These are phyloP conservation scores for Mortierella alpina DNA, from an alignment of 192 early-diverging fungal species.

Conservation along the genomic window DNA sequence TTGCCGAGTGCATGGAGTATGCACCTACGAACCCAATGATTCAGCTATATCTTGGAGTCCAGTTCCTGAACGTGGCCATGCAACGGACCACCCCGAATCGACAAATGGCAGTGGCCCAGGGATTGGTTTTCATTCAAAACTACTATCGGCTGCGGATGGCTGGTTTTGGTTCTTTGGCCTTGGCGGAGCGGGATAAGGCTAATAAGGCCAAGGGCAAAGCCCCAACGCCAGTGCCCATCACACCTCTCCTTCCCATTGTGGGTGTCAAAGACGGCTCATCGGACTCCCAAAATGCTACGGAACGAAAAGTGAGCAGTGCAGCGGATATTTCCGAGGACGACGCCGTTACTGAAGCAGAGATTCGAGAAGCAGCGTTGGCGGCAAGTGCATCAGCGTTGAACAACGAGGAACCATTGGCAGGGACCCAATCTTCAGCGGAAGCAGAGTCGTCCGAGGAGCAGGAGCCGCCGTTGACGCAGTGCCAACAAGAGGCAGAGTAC, in stretches of 20 bases:
- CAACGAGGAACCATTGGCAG: not conserved
- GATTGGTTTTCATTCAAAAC: slow-evolving; percentile 30
- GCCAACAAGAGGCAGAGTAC: slow-evolving; percentile 76
- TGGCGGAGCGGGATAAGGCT: slow-evolving; percentile 13
- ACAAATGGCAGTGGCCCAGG: slow-evolving; percentile 73
- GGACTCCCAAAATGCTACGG: not conserved
- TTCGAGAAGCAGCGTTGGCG: too few relatives aligned
- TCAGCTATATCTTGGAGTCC: slow-evolving; percentile 70
- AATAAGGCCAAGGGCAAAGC: slow-evolving; percentile 9
- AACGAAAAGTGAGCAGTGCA: slow-evolving; percentile 4
- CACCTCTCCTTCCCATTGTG: slow-evolving; percentile 5
- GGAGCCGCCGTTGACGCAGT: slow-evolving; percentile 7
- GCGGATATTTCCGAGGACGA: slow-evolving; percentile 6
- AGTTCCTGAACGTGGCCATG: slow-evolving; percentile 73
- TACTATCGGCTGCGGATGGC: slow-evolving; percentile 33
- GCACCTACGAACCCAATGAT: slow-evolving; percentile 75
- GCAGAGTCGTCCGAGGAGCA: not conserved
- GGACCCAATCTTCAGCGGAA: too few relatives aligned
- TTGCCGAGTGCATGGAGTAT: slow-evolving; percentile 64
- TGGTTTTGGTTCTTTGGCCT: slow-evolving; percentile 29
- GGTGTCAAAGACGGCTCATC: not conserved
- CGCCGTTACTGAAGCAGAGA: not conserved
- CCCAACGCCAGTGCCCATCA: not conserved
- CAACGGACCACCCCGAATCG: slow-evolving; percentile 77
- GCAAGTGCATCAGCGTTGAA: too few relatives aligned